Evolutionary conservation across 768 basidiomycete genomes (phyloP).

Genomic region (Phlebiopsis flavidoalba): DNA sequence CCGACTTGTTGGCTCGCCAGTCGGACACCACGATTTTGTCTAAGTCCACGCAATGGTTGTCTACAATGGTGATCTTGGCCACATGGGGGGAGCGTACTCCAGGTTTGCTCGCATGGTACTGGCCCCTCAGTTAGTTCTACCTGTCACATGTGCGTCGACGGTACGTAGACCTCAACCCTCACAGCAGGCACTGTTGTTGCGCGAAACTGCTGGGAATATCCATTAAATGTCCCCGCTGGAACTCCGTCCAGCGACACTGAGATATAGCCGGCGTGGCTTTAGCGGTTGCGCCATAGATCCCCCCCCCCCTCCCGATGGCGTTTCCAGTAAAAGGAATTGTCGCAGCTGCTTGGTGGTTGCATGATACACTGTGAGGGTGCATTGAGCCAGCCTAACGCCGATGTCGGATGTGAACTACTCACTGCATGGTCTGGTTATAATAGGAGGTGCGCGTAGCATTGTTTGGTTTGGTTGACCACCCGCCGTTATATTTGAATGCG

Average conservation of each 20-base stretch:
- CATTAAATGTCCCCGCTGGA: neutral
- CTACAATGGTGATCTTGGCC: neutral
- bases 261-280: slow-evolving; percentile 10
- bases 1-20: neutral
- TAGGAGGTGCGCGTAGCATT: neutral
- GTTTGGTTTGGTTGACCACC: neutral
- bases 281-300: slow-evolving; percentile 3
- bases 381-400: neutral
- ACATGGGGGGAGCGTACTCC: neutral
- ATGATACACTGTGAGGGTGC: neutral
- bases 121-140: neutral
- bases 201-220: neutral
- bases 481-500: neutral
- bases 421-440: neutral
- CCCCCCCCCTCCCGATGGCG: no score
- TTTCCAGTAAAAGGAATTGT: neutral
- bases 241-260: slow-evolving; percentile 6
- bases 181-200: neutral
- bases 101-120: neutral
- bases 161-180: no score
- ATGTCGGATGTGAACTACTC: neutral
- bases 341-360: neutral
- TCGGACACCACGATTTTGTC: neutral
- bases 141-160: no score
- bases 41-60: neutral